phyloP scores from a whole-genome alignment of 352 stramenopile genomes.

The Phytophthora sp. region DNA sequence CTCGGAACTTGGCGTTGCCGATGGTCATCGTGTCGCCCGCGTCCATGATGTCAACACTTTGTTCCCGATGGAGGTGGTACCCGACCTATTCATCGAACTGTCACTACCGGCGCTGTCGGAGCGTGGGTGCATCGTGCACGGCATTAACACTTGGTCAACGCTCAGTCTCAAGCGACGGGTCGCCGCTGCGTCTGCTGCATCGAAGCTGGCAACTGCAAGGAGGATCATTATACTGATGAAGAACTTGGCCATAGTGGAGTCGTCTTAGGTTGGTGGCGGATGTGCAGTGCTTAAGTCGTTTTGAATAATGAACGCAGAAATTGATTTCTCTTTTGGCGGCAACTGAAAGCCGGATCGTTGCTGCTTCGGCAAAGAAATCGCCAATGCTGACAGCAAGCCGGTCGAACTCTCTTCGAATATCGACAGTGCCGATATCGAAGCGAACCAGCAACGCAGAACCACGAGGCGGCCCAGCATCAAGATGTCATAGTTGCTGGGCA shows the following conservation, averaged over 20 bases:
- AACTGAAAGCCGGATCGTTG: not conserved
- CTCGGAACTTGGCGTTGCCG: constrained; percentile 9
- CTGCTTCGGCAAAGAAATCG: not conserved
- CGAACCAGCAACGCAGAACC: too few relatives aligned
- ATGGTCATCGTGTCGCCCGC: constrained; percentile 24
- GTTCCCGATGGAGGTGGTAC: constrained; percentile 30
- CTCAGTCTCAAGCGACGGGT: constrained; percentile 6
- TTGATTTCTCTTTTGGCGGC: not conserved
- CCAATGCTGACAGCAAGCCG: not conserved
- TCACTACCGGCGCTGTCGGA: not conserved
- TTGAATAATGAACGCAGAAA: constrained; percentile 6
- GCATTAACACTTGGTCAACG: not conserved
- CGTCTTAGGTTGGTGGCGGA: not conserved
- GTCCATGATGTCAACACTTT: constrained; percentile 20
- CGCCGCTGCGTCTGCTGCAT: not conserved
- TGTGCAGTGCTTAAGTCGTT: not conserved
- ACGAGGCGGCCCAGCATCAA: too few relatives aligned
- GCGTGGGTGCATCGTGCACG: constrained; percentile 2
- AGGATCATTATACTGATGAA: not conserved
- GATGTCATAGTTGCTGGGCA: too few relatives aligned
- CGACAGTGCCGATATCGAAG: too few relatives aligned
- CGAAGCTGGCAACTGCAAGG: not conserved
- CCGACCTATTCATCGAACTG: constrained; percentile 8
- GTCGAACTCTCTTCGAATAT: not conserved
- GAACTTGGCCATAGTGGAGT: constrained; percentile 8